A percentile compares a stretch with the other conserved stretches of the same genome.
Evolutionary conservation across 805 yeast species (phyloP).

Genomic region (Saccharomyces paradoxus): DNA sequence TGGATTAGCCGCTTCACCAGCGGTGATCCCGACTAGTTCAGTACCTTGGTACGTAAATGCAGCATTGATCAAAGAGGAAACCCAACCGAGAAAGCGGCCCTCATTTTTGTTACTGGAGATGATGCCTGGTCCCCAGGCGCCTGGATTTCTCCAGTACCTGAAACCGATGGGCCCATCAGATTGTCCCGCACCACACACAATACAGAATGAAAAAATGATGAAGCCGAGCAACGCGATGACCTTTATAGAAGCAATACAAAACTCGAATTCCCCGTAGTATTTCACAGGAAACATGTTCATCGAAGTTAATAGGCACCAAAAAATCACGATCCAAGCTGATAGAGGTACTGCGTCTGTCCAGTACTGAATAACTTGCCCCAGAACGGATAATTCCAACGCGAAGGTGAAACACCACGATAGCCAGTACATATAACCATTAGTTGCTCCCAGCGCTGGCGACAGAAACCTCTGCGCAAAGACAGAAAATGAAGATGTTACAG

Average conservation of each 20-base stretch:
- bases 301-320: slow-evolving; percentile 43
- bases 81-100: slow-evolving; percentile 56
- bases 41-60: slow-evolving; percentile 72
- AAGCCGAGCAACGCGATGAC: slow-evolving; percentile 59
- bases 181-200: slow-evolving; percentile 61
- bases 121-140: slow-evolving; percentile 59
- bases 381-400: slow-evolving; percentile 59
- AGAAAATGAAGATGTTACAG: slow-evolving; percentile 53
- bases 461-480: slow-evolving; percentile 57
- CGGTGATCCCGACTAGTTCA: slow-evolving; percentile 60
- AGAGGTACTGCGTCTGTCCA: slow-evolving; percentile 64
- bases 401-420: slow-evolving; percentile 66
- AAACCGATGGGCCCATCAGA: slow-evolving; percentile 57
- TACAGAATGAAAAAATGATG: slow-evolving; percentile 50
- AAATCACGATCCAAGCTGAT: slow-evolving; percentile 59
- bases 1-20: slow-evolving; percentile 61
- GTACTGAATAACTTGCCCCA: slow-evolving; percentile 49
- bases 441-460: slow-evolving; percentile 58
- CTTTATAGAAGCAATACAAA: slow-evolving; percentile 58
- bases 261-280: slow-evolving; percentile 62
- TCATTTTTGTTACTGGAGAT: slow-evolving; percentile 39
- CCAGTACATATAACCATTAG: slow-evolving; percentile 63
- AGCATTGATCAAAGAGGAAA: slow-evolving; percentile 54
- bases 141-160: slow-evolving; percentile 69
- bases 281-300: slow-evolving; percentile 55